Evolutionary conservation across 2,329 filamentous ascomycete species (phyloP).

Genomic region (Penicillium vulpinum): DNA sequence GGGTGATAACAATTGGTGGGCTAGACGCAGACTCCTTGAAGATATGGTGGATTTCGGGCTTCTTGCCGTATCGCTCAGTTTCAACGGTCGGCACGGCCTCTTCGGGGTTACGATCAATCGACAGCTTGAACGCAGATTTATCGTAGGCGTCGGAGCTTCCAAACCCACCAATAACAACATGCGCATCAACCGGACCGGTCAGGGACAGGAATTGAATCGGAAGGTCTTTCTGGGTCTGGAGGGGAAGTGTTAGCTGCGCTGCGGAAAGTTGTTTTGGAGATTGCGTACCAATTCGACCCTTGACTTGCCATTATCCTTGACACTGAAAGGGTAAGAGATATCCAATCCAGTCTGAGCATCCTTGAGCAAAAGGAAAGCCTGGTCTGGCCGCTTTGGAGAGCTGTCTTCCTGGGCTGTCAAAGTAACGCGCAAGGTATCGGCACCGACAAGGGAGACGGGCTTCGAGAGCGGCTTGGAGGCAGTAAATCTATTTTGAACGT

Average conservation of each 20-base stretch:
- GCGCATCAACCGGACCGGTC: constrained; percentile 70
- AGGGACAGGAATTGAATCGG: constrained; percentile 76
- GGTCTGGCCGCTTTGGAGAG: constrained; percentile 81
- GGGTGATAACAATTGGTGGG: constrained; percentile 75
- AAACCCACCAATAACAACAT: constrained; percentile 82
- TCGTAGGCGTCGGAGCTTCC: constrained; percentile 69
- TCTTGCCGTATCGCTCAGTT: constrained; percentile 79
- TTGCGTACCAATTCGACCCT: constrained; percentile 75
- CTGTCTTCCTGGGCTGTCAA: constrained; percentile 79
- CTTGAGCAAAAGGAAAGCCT: constrained; percentile 83
- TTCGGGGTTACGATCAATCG: constrained; percentile 64
- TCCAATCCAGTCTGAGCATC: constrained; percentile 76
- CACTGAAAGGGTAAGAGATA: constrained; percentile 76
- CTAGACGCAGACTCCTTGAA: constrained; percentile 79
- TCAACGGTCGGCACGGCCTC: constrained; percentile 61
- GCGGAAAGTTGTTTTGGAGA: neutral
- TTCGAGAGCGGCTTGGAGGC: constrained; percentile 62
- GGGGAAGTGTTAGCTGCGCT: constrained; percentile 20
- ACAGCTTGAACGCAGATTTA: constrained; percentile 70
- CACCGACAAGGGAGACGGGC: constrained; percentile 63
- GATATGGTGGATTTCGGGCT: constrained; percentile 83
- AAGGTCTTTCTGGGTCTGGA: constrained; percentile 82
- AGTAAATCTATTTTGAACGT: constrained; percentile 52
- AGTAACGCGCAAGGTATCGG: constrained; percentile 76
- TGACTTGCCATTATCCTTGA: constrained; percentile 87